Percentiles rank a stretch among this genome's conserved stretches.
Conservation (phyloP, 2,329 filamentous ascomycete genomes). For the Botrytis cinerea region DNA sequence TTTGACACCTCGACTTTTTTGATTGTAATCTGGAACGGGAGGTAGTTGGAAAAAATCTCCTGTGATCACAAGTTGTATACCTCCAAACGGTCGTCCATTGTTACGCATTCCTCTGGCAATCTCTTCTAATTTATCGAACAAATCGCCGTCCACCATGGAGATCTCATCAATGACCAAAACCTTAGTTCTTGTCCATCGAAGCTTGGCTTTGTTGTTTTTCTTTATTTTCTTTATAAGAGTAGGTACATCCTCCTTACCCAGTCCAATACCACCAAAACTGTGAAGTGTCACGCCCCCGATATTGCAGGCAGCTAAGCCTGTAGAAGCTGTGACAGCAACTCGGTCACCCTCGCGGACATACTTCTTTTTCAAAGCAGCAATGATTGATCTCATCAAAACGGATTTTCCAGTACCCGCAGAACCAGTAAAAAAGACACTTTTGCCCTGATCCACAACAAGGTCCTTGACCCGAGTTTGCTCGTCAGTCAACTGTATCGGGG, state of each 20-base stretch:
- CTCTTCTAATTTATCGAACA: constrained; percentile 93
- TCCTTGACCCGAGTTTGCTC: constrained; percentile 85
- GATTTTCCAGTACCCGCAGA: constrained; percentile 97
- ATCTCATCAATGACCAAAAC: constrained; percentile 91
- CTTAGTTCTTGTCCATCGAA: constrained; percentile 85
- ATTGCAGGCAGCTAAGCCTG: constrained; percentile 93
- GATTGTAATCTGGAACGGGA: constrained; percentile 76
- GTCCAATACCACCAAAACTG: constrained; percentile 91
- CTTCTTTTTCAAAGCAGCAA: constrained; percentile 75
- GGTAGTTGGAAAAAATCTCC: constrained; percentile 98
- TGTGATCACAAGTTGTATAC: constrained; percentile 92
- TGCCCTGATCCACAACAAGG: constrained; percentile 74
- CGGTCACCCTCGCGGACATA: constrained; percentile 75
- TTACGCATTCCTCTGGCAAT: constrained; percentile 85
- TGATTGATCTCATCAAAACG: constrained; percentile 90
- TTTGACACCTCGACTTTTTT: constrained; percentile 64
- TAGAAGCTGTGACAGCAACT: constrained; percentile 92
- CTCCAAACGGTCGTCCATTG: constrained; percentile 90
- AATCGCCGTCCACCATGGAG: constrained; percentile 96
- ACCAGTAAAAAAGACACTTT: constrained; percentile 97
- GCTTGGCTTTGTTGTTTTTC: constrained; percentile 82
- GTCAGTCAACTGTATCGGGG: constrained; percentile 61
- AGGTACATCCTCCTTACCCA: constrained; percentile 84
- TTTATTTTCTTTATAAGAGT: constrained; percentile 88
- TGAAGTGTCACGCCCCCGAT: constrained; percentile 94